A percentile compares a stretch with the other conserved stretches of the same genome.
Conservation (phyloP, 2,329 filamentous ascomycete species). For the Trichoderma citrinoviride region DNA sequence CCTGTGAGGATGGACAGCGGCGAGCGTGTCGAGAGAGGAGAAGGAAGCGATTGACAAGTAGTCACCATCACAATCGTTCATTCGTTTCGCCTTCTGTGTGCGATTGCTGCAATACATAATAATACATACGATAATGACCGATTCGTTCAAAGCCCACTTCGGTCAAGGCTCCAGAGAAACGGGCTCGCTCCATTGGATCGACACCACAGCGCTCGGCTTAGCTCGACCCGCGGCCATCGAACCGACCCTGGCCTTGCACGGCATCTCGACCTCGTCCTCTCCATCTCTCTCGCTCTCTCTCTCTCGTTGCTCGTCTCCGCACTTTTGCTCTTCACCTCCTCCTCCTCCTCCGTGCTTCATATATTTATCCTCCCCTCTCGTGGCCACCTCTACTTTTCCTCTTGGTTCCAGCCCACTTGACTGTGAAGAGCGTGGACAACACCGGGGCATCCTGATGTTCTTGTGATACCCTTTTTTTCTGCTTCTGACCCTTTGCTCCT, state of each 20-base stretch:
- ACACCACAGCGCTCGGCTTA: slow-evolving; percentile 15
- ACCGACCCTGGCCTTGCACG: slow-evolving; percentile 9
- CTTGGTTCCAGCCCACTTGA: neutral
- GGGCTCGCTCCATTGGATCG: slow-evolving; percentile 9
- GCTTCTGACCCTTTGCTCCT: neutral
- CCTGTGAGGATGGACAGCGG: neutral
- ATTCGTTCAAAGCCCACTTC: slow-evolving; percentile 9
- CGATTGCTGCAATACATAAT: neutral
- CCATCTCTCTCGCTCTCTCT: too few species aligned
- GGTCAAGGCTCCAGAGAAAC: slow-evolving; percentile 12
- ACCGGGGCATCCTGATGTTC: neutral
- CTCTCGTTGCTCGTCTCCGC: too few species aligned
- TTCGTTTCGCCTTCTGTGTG: neutral
- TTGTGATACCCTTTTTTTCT: neutral
- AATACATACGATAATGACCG: neutral
- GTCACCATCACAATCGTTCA: neutral
- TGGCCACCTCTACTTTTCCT: neutral
- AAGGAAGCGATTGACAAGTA: neutral
- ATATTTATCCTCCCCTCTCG: slow-evolving; percentile 5
- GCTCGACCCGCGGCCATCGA: neutral
- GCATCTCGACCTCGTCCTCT: slow-evolving; percentile 6
- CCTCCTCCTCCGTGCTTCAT: neutral
- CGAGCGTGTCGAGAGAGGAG: neutral
- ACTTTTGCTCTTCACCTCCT: neutral
- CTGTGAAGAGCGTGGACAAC: neutral